Evolutionary conservation across 768 basidiomycete genomes (phyloP).

Genomic region (Amanita pallidorosea): DNA sequence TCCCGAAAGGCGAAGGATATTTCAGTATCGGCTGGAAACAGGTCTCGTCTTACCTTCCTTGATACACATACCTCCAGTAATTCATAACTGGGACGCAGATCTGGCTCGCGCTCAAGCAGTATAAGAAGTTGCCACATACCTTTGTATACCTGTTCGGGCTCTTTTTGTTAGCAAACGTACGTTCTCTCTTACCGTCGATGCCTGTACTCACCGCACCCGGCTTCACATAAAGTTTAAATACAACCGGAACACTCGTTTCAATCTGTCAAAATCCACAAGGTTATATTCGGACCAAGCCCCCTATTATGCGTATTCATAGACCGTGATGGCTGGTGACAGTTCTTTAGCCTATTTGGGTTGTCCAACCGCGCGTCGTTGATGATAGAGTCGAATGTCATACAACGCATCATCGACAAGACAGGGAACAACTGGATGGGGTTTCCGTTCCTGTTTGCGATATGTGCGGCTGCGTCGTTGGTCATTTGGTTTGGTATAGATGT

Average conservation of each 20-base stretch:
- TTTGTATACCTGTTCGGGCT: conserved; percentile 70
- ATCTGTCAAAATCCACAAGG: conserved; percentile 81
- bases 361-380: too few species aligned
- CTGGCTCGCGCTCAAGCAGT: conserved; percentile 66
- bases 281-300: too few species aligned
- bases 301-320: too few species aligned
- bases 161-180: conserved; percentile 70
- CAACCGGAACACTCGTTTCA: conserved; percentile 61
- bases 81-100: conserved; percentile 34
- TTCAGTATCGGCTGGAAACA: conserved; percentile 83
- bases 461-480: too few species aligned
- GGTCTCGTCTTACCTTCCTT: conserved; percentile 20
- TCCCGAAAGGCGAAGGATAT: conserved; percentile 71
- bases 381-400: too few species aligned
- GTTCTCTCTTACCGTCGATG: conserved; percentile 11
- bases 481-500: too few species aligned
- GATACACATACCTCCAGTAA: neutral
- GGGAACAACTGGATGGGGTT: too few species aligned
- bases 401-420: too few species aligned
- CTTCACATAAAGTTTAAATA: conserved; percentile 58
- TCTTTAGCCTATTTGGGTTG: too few species aligned
- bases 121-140: conserved; percentile 69
- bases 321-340: too few species aligned
- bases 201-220: neutral
- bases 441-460: too few species aligned